A percentile compares a stretch with the other conserved stretches of the same genome.
phyloP scores from a whole-genome alignment of 257 asterid genomes.

The Gardenia jasminoides region DNA sequence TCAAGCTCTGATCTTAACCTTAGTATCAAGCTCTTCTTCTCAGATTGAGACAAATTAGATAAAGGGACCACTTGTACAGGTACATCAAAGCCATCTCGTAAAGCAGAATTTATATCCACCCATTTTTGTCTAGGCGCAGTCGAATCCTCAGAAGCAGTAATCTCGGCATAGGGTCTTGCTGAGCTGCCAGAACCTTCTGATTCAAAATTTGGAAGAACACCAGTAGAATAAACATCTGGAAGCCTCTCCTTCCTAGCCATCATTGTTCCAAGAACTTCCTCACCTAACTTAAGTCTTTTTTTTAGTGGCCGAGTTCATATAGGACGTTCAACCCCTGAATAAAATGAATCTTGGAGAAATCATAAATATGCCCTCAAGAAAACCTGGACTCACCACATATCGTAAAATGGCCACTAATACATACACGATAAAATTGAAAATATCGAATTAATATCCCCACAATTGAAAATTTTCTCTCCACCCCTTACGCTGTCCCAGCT shows the following conservation, averaged over 20 bases:
- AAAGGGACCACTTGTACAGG: slow-evolving; percentile 59
- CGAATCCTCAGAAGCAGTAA: slow-evolving; percentile 38
- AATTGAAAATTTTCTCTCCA: neutral
- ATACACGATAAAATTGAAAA: neutral
- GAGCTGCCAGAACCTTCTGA: slow-evolving; percentile 76
- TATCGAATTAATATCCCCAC: neutral
- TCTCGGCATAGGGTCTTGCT: slow-evolving; percentile 37
- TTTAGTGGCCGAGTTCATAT: slow-evolving; percentile 18
- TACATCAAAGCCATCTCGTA: slow-evolving; percentile 66
- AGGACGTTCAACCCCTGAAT: neutral
- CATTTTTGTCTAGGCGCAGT: slow-evolving; percentile 59
- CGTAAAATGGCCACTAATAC: neutral
- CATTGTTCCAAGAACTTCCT: slow-evolving; percentile 22
- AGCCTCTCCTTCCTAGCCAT: slow-evolving; percentile 68
- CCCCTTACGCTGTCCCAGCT: neutral
- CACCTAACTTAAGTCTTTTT: slow-evolving; percentile 15
- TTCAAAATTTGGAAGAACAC: slow-evolving; percentile 53
- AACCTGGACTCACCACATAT: neutral
- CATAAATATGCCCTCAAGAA: slow-evolving; percentile 2
- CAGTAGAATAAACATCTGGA: slow-evolving; percentile 47
- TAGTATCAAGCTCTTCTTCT: slow-evolving; percentile 54
- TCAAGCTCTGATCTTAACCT: slow-evolving; percentile 75
- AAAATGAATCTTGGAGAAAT: neutral
- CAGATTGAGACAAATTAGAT: slow-evolving; percentile 53
- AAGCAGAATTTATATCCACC: slow-evolving; percentile 67